Evolutionary conservation across 2,329 filamentous ascomycete species (phyloP).

Genomic region (Fonsecaea multimorphosa): DNA sequence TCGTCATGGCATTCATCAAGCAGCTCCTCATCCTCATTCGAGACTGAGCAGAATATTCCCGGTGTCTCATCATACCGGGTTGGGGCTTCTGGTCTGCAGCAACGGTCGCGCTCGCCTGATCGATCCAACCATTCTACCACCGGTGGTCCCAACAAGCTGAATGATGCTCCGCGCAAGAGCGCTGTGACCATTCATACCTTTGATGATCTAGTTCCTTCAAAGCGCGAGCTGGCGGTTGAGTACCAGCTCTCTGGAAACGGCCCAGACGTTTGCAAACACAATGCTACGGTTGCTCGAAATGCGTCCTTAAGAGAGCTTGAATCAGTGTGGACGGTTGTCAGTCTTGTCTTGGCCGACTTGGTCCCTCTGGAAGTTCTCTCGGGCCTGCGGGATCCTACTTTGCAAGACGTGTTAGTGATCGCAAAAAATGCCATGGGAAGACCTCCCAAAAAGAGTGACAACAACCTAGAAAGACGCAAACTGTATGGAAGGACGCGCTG

Average conservation of each 20-base stretch:
- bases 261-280: constrained; percentile 80
- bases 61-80: constrained; percentile 50
- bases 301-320: constrained; percentile 74
- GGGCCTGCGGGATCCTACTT: constrained; percentile 60
- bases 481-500: constrained; percentile 54
- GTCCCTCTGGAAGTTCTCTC: constrained; percentile 66
- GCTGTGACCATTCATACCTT: constrained; percentile 72
- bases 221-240: constrained; percentile 73
- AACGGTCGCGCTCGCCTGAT: constrained; percentile 59
- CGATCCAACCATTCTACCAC: constrained; percentile 60
- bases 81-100: constrained; percentile 46
- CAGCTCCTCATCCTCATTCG: constrained; percentile 54
- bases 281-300: constrained; percentile 76
- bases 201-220: constrained; percentile 75
- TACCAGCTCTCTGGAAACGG: constrained; percentile 86
- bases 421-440: constrained; percentile 66
- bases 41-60: constrained; percentile 55
- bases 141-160: constrained; percentile 58
- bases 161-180: constrained; percentile 62
- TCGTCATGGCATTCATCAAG: constrained; percentile 68
- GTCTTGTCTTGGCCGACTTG: constrained; percentile 76
- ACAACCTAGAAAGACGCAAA: constrained; percentile 31
- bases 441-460: constrained; percentile 44
- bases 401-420: constrained; percentile 70
- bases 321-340: constrained; percentile 82